Percentiles rank a stretch among this genome's conserved stretches.
Evolutionary conservation across 192 early-diverging fungal species (phyloP).

Genomic region (Gaertneriomyces sp.): DNA sequence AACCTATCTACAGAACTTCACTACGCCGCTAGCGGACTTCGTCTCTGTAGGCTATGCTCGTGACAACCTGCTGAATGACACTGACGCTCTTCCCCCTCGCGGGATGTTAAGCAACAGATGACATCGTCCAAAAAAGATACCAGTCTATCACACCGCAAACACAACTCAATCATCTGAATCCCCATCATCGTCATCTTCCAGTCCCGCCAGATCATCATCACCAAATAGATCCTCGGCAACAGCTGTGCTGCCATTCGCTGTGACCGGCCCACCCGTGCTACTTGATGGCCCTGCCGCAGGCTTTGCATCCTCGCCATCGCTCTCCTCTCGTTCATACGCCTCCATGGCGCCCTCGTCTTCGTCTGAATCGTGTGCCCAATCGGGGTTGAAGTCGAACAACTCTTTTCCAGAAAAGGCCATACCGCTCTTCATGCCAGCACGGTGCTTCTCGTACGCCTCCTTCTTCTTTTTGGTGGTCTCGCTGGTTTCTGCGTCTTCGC

Average conservation of each 20-base stretch:
- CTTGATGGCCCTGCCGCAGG: slow-evolving; percentile 33
- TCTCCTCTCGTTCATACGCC: slow-evolving; percentile 76
- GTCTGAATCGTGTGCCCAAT: slow-evolving; percentile 66
- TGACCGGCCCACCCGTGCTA: slow-evolving; percentile 19
- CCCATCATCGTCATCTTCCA: slow-evolving; percentile 63
- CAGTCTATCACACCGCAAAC: too few relatives aligned
- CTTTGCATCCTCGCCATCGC: slow-evolving; percentile 56
- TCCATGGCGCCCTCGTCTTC: slow-evolving; percentile 80
- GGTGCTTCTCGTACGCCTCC: slow-evolving; percentile 73
- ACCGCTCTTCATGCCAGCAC: slow-evolving; percentile 83
- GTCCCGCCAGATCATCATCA: slow-evolving; percentile 77
- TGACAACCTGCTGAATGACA: too few relatives aligned
- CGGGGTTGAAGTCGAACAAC: slow-evolving; percentile 96
- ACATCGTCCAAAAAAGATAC: too few relatives aligned
- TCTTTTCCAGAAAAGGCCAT: slow-evolving; percentile 90
- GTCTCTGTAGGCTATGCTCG: too few relatives aligned
- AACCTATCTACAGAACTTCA: too few relatives aligned
- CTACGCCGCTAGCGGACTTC: too few relatives aligned
- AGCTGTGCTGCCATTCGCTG: slow-evolving; percentile 11
- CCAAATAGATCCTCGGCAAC: slow-evolving; percentile 77
- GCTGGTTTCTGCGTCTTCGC: slow-evolving; percentile 63
- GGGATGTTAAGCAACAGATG: too few relatives aligned
- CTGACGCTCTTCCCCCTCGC: too few relatives aligned
- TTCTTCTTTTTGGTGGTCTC: slow-evolving; percentile 60
- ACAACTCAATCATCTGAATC: background rate